Evolutionary conservation across 1,284 basidiomycete species (phyloP).

Genomic region (Phlebopus sp.): DNA sequence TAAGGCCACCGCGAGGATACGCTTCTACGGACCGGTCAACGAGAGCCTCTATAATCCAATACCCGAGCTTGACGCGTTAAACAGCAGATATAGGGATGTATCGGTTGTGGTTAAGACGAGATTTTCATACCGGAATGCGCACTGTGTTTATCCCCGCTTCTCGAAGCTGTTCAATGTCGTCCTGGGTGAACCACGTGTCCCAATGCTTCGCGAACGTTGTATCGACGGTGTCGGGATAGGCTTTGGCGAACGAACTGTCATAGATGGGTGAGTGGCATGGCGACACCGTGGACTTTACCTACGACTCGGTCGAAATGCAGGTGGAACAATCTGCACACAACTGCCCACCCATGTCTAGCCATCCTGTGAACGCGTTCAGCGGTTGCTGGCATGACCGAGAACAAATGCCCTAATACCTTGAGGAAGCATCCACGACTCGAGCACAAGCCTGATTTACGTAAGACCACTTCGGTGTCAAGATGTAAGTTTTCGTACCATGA

Average conservation of each 20-base stretch:
- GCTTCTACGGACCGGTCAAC: conserved; percentile 61
- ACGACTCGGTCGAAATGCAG: conserved; percentile 50
- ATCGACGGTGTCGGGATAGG: conserved; percentile 59
- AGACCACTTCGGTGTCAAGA: not conserved
- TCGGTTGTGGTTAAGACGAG: not conserved
- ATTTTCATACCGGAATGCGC: conserved; percentile 59
- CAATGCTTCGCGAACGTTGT: conserved; percentile 61
- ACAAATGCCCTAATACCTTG: conserved; percentile 29
- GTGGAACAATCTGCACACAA: conserved; percentile 37
- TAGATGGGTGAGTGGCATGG: conserved; percentile 1
- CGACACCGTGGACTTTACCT: conserved; percentile 5
- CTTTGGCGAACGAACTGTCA: conserved; percentile 52
- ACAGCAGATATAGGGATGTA: not conserved
- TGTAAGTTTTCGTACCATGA: conserved; percentile 35
- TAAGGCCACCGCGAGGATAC: conserved; percentile 67
- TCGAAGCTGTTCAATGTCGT: conserved; percentile 53
- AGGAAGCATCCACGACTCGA: conserved; percentile 62
- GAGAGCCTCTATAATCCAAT: conserved; percentile 74
- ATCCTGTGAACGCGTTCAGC: conserved; percentile 33
- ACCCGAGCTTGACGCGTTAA: conserved; percentile 54
- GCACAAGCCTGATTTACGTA: conserved; percentile 39
- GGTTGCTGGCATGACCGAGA: not conserved
- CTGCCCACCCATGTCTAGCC: conserved; percentile 52
- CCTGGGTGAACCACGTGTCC: conserved; percentile 69
- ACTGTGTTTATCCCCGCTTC: conserved; percentile 67